These are phyloP conservation scores for Globisporangium splendens DNA, from an alignment of 352 stramenopile genomes.

Conservation along the genomic window DNA sequence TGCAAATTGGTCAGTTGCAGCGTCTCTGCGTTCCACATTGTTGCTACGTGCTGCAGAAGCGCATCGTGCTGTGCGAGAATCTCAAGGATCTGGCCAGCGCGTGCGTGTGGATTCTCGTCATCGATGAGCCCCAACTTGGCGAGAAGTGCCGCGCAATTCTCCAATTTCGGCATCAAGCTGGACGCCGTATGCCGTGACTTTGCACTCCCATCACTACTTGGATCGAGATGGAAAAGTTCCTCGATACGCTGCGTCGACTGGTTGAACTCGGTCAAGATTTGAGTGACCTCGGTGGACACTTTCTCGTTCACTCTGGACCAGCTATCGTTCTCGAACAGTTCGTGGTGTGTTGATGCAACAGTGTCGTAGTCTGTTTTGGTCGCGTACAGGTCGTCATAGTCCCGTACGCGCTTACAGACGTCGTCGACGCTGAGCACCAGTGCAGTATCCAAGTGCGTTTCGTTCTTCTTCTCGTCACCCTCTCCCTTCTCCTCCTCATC, in stretches of 20 bases:
- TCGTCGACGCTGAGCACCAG: too few relatives aligned
- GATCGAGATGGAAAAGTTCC: not conserved
- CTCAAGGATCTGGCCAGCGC: not conserved
- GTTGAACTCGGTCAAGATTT: not conserved
- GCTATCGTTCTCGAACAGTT: too few relatives aligned
- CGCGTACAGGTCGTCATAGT: too few relatives aligned
- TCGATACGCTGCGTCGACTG: not conserved
- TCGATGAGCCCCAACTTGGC: conserved; percentile 3
- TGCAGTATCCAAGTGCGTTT: too few relatives aligned
- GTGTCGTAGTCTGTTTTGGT: too few relatives aligned
- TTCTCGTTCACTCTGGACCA: not conserved
- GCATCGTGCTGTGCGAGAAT: conserved; percentile 1
- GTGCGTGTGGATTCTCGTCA: not conserved
- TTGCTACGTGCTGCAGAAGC: conserved; percentile 1
- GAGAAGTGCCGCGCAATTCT: not conserved
- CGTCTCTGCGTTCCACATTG: not conserved
- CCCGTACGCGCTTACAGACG: too few relatives aligned
- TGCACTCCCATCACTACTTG: too few relatives aligned
- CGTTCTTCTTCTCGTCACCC: not conserved
- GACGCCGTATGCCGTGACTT: too few relatives aligned
- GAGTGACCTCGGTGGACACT: not conserved
- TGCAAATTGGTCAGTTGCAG: conserved; percentile 1
- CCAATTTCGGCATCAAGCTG: not conserved
- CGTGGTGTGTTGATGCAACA: too few relatives aligned
- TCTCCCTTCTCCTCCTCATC: not conserved